Percentiles rank a stretch among this genome's conserved stretches.
Evolutionary conservation across 2,329 filamentous ascomycete species (phyloP).

Genomic region (Beauveria caledonica): DNA sequence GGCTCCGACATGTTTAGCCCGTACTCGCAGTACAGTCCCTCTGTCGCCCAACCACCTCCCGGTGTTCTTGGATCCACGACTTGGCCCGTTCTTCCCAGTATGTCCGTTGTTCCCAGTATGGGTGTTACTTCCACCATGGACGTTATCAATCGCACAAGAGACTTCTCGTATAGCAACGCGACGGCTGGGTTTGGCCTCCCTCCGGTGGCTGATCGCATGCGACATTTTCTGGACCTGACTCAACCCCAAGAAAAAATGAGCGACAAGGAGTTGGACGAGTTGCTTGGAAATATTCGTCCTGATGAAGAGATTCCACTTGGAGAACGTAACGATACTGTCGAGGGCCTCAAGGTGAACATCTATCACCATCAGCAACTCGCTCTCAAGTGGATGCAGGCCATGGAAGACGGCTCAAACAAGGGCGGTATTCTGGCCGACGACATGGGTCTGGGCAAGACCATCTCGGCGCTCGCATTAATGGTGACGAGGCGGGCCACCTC

Average conservation of each 20-base stretch:
- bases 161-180: conserved; percentile 28
- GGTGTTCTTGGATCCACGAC: not conserved
- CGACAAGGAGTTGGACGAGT: conserved; percentile 58
- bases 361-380: conserved; percentile 81
- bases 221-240: conserved; percentile 20
- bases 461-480: conserved; percentile 74
- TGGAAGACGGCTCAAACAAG: conserved; percentile 67
- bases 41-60: not conserved
- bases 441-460: conserved; percentile 88
- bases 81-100: not conserved
- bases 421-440: conserved; percentile 91
- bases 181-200: conserved; percentile 27
- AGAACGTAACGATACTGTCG: conserved; percentile 60
- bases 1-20: not conserved
- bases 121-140: not conserved
- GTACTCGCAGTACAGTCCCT: not conserved
- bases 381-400: conserved; percentile 74
- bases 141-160: conserved; percentile 21
- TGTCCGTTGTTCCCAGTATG: not conserved
- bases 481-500: conserved; percentile 53
- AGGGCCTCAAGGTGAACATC: conserved; percentile 57
- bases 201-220: conserved; percentile 23
- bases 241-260: conserved; percentile 21
- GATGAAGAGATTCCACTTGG: conserved; percentile 57
- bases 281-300: conserved; percentile 65